phyloP scores from a whole-genome alignment of 148 eudicot species.

The Pouteria glomerata region DNA sequence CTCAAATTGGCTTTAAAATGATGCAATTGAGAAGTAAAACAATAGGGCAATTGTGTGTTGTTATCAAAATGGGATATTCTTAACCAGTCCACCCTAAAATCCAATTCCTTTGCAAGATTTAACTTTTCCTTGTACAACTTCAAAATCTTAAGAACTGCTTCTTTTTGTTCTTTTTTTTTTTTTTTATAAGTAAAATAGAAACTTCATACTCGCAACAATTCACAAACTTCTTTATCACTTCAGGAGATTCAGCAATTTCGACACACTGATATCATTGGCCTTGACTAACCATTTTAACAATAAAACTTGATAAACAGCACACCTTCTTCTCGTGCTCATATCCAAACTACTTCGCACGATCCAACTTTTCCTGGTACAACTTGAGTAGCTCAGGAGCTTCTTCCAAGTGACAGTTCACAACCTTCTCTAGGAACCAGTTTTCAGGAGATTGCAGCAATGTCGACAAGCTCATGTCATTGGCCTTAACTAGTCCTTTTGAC shows the following conservation, averaged over 20 bases:
- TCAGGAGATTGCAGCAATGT: background rate
- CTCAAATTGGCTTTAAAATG: background rate
- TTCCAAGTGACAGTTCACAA: background rate
- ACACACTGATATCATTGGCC: too few species aligned
- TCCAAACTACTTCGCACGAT: too few species aligned
- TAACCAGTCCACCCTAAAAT: background rate
- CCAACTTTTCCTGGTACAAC: too few species aligned
- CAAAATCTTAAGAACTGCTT: too few species aligned
- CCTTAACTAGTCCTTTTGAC: slow-evolving; percentile 15
- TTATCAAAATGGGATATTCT: background rate
- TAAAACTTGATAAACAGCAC: too few species aligned
- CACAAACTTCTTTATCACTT: too few species aligned
- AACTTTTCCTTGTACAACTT: background rate
- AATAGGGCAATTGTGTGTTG: background rate
- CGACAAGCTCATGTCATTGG: background rate
- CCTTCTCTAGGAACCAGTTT: background rate
- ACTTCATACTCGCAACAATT: too few species aligned
- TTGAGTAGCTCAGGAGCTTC: slow-evolving; percentile 14
- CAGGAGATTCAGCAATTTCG: too few species aligned
- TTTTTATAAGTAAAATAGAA: too few species aligned
- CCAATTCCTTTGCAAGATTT: background rate
- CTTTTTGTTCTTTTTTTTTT: too few species aligned
- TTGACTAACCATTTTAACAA: too few species aligned
- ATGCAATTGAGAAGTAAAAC: background rate
- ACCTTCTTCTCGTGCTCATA: too few species aligned